phyloP scores from a whole-genome alignment of 768 basidiomycete species.

The Rickenella mellea region DNA sequence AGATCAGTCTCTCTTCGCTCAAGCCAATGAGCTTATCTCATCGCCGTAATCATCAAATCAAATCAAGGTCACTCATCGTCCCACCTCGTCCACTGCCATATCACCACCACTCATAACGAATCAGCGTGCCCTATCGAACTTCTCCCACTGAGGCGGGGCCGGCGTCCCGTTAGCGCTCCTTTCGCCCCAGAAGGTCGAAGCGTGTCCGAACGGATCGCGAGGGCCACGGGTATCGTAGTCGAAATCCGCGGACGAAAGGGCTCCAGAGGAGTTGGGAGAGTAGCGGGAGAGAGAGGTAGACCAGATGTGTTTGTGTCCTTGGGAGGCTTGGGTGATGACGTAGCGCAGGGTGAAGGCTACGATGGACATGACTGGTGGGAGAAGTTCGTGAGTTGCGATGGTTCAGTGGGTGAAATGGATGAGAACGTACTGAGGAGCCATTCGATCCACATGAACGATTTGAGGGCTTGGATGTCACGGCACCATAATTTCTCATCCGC shows the following conservation, averaged over 20 bases:
- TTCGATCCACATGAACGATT: constrained; percentile 50
- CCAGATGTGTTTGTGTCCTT: constrained; percentile 45
- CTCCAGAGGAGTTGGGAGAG: constrained; percentile 18
- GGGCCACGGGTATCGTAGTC: neutral
- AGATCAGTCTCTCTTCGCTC: no score
- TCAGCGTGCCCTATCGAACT: no score
- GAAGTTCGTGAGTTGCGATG: neutral
- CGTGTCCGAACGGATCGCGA: neutral
- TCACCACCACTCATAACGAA: no score
- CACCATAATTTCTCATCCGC: constrained; percentile 42
- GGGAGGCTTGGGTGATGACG: constrained; percentile 29
- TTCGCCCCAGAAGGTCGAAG: neutral
- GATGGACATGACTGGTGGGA: constrained; percentile 31
- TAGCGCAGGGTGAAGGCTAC: constrained; percentile 33
- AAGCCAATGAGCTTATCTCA: no score
- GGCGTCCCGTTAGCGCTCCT: no score
- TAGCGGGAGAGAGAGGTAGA: constrained; percentile 41
- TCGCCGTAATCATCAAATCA: no score
- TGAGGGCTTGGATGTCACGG: constrained; percentile 42
- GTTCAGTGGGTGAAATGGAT: neutral
- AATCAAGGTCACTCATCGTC: no score
- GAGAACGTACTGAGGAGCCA: constrained; percentile 38
- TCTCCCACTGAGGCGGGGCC: no score
- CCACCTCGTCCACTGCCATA: no score
- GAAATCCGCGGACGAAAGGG: no score